These are phyloP conservation scores for Pseudohalonectria lignicola DNA, from an alignment of 2,329 filamentous ascomycete species.

Conservation along the genomic window DNA sequence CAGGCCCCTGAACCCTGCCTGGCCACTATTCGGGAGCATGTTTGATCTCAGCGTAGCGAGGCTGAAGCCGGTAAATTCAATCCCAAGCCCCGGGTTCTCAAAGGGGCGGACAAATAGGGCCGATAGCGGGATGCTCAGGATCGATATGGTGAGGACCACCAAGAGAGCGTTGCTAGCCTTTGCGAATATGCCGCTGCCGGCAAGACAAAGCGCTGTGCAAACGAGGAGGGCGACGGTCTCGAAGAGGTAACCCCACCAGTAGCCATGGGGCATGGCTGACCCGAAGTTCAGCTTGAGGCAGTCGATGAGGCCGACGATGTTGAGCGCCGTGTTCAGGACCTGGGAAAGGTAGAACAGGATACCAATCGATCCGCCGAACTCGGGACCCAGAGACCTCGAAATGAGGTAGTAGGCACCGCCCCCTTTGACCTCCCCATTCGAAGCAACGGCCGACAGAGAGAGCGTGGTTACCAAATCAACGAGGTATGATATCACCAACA, in stretches of 20 bases:
- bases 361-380: slow-evolving; percentile 83
- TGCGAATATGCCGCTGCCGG: slow-evolving; percentile 71
- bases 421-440: slow-evolving; percentile 79
- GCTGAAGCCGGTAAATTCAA: slow-evolving; percentile 71
- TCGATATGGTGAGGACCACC: slow-evolving; percentile 58
- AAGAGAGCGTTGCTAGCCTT: slow-evolving; percentile 70
- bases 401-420: slow-evolving; percentile 86
- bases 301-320: slow-evolving; percentile 76
- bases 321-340: slow-evolving; percentile 77
- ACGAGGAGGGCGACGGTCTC: slow-evolving; percentile 59
- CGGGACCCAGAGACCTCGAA: slow-evolving; percentile 72
- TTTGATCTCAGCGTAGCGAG: slow-evolving; percentile 62
- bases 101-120: slow-evolving; percentile 60
- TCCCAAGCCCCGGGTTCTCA: slow-evolving; percentile 41
- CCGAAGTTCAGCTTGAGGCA: slow-evolving; percentile 71
- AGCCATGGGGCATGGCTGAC: slow-evolving; percentile 52
- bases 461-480: slow-evolving; percentile 79
- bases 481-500: slow-evolving; percentile 65
- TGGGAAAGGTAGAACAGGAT: slow-evolving; percentile 87
- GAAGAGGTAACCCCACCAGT: slow-evolving; percentile 69
- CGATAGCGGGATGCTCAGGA: slow-evolving; percentile 76
- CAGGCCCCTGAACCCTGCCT: slow-evolving; percentile 43
- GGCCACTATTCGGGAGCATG: slow-evolving; percentile 53
- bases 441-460: slow-evolving; percentile 80
- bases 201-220: slow-evolving; percentile 66